Evolutionary conservation across 148 eudicot species (phyloP), one percentile per base, ranked within the genome.

Genomic region (Camellia japonica): DNA sequence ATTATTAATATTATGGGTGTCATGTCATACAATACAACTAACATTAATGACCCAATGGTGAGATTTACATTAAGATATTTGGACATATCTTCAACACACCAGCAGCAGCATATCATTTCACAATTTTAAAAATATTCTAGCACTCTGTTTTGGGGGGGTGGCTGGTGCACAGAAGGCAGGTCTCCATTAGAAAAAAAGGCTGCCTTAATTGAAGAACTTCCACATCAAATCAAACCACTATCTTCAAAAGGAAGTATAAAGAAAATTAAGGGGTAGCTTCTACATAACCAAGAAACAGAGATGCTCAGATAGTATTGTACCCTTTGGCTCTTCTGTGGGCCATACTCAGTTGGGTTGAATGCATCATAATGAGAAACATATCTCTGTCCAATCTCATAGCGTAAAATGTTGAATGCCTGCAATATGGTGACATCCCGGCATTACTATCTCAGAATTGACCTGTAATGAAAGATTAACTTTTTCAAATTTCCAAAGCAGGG

Each of bases 251-350:
- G 51, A 42, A 54, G 62, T 15, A 9, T n/a, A 14, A 20, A 16
- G n/a, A 23, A 59, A 65, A 38, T 64, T 46, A 30, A 60, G 8
- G 8, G 68, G 54, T 6, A 62, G 75, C 47, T 80, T 38, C 49
- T 23, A 68, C 68, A 38, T 7, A 38, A 38, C 60, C 46, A 20
- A 42, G 58, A 70, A 75, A 70, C 12, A 47, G 15, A 15, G 16
- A 77, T 43, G 61, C 20, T 72, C 13, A 41, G 38, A 55, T 4
- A 77, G 19, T 63, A 71, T 80, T n/a, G 80, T 91, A 91, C 94
- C 94, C 94, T 85, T 88, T 91, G 94, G 80, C 94, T 91, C 83
- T 87, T 85, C 61, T 91, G 94, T 10, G 94, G 89, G 61, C 94
- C 94, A 62, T 91, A 91, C 82, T 91, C 94, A 60, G 86, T 81